phyloP scores from a whole-genome alignment of 2,329 filamentous ascomycete species.

The Monilinia polystroma region DNA sequence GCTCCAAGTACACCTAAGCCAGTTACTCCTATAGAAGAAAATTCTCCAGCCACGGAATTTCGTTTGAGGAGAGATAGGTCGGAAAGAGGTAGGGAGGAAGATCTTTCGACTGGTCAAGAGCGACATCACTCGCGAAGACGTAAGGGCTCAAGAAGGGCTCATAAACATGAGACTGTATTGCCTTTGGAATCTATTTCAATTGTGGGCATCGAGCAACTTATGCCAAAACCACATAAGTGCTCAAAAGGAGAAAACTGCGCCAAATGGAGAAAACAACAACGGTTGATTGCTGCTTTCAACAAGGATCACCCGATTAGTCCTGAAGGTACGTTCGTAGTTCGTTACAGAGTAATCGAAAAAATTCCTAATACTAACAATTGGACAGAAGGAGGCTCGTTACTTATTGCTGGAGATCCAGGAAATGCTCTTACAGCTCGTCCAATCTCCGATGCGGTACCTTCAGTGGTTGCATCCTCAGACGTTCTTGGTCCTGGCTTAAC shows the following conservation, averaged over 20 bases:
- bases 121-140: slow-evolving; percentile 27
- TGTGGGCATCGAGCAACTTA: slow-evolving; percentile 84
- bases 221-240: slow-evolving; percentile 82
- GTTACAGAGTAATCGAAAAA: not conserved
- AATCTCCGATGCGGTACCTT: slow-evolving; percentile 73
- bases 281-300: slow-evolving; percentile 71
- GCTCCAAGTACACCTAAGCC: slow-evolving; percentile 52
- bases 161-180: slow-evolving; percentile 60
- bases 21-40: slow-evolving; percentile 61
- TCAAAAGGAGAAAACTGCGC: slow-evolving; percentile 82
- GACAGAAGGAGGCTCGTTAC: slow-evolving; percentile 59
- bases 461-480: slow-evolving; percentile 88
- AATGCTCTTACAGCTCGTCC: slow-evolving; percentile 71
- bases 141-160: slow-evolving; percentile 35
- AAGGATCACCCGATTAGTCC: slow-evolving; percentile 68
- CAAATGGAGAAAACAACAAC: slow-evolving; percentile 79
- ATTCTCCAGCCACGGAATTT: slow-evolving; percentile 41
- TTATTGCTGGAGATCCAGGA: slow-evolving; percentile 76
- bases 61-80: slow-evolving; percentile 30
- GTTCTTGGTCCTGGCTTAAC: slow-evolving; percentile 70
- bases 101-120: slow-evolving; percentile 36
- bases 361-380: not conserved
- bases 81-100: slow-evolving; percentile 26
- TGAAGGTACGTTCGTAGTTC: slow-evolving; percentile 33
- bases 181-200: slow-evolving; percentile 86